These are phyloP conservation scores for Fusarium udum DNA, from an alignment of 2,329 filamentous ascomycete genomes.

Conservation along the genomic window DNA sequence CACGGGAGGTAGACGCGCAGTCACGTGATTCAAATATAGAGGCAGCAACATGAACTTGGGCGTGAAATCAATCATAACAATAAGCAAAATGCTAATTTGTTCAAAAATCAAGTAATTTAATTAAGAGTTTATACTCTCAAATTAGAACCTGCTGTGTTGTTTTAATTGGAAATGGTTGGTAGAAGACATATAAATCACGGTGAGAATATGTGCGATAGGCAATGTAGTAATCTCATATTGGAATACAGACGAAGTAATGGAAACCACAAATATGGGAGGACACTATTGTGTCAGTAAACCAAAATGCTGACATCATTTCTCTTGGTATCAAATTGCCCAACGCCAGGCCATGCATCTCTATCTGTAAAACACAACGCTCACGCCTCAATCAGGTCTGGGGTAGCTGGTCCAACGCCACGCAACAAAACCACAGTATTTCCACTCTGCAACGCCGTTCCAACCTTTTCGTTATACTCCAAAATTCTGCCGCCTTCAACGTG, in stretches of 20 bases:
- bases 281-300: neutral
- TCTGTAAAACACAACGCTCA: constrained; percentile 21
- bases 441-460: constrained; percentile 76
- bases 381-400: constrained; percentile 72
- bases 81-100: neutral
- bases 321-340: constrained; percentile 19
- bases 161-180: too few relatives aligned
- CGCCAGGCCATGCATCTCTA: constrained; percentile 32
- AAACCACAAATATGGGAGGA: neutral
- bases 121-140: neutral
- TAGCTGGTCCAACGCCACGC: constrained; percentile 81
- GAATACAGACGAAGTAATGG: neutral
- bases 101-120: neutral
- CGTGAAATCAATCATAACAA: neutral
- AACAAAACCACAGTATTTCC: constrained; percentile 92
- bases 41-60: neutral
- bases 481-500: constrained; percentile 91
- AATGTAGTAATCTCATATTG: neutral
- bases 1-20: neutral
- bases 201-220: too few relatives aligned
- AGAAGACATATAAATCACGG: neutral
- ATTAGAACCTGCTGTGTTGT: neutral
- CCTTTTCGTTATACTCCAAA: constrained; percentile 87
- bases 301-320: neutral
- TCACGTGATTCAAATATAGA: constrained; percentile 13